These are phyloP conservation scores for Colletotrichum lentis DNA, from an alignment of 2,329 filamentous ascomycete genomes.

Conservation along the genomic window DNA sequence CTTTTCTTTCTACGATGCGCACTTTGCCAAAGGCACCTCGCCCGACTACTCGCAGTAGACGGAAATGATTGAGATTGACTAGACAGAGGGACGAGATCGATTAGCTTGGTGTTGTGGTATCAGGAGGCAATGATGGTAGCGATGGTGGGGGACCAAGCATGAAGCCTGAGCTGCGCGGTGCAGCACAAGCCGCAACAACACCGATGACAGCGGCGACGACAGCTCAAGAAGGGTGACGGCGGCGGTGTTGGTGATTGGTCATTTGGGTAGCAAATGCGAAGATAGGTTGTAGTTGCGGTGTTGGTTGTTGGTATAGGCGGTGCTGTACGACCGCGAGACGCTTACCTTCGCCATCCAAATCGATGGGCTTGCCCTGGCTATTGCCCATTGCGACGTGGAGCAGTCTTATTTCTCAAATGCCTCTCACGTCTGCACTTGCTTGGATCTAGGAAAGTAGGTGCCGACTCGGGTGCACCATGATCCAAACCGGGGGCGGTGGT, in stretches of 20 bases:
- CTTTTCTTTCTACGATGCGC: conserved; percentile 96
- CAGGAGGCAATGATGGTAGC: neutral
- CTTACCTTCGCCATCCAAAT: conserved; percentile 91
- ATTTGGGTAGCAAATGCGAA: neutral
- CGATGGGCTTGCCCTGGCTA: conserved; percentile 90
- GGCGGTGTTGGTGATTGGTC: neutral
- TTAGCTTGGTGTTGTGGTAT: conserved; percentile 21
- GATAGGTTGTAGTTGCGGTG: neutral
- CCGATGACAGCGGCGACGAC: neutral
- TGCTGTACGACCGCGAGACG: conserved; percentile 39
- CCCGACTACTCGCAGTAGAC: conserved; percentile 91
- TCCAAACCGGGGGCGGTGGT: conserved; percentile 25
- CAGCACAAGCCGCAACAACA: conserved; percentile 1
- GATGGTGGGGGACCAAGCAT: neutral
- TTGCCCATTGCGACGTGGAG: conserved; percentile 76
- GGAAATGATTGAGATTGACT: conserved; percentile 99
- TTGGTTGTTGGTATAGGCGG: neutral
- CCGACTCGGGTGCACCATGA: conserved; percentile 34
- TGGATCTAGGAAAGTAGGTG: conserved; percentile 29
- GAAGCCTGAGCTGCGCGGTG: neutral
- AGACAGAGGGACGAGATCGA: conserved; percentile 24
- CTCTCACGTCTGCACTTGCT: conserved; percentile 36
- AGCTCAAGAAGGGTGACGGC: neutral
- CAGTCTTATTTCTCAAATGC: conserved; percentile 35
- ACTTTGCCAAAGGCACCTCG: conserved; percentile 99